A percentile compares a stretch with the other conserved stretches of the same genome.
Conservation (phyloP, 345 rosid genomes). For the Passiflora organensis region DNA sequence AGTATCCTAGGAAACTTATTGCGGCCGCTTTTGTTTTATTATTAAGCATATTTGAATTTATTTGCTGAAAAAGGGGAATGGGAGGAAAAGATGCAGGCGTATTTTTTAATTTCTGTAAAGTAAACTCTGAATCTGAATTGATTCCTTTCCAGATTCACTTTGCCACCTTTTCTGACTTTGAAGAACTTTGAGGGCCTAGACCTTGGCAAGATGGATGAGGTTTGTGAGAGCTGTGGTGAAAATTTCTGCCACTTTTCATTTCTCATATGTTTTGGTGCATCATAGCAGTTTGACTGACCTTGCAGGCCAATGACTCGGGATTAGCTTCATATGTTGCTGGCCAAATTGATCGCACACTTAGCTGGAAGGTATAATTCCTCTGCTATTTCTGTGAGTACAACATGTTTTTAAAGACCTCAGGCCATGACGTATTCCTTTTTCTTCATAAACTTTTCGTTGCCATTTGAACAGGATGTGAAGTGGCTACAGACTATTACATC, state of each 20-base stretch:
- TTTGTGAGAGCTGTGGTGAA: constrained; percentile 13
- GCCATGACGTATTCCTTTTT: not conserved
- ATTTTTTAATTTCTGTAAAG: not conserved
- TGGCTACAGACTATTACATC: constrained; percentile 93
- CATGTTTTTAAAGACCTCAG: not conserved
- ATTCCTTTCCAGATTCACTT: constrained; percentile 45
- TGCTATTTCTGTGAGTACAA: too few relatives aligned
- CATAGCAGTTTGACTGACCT: constrained; percentile 4
- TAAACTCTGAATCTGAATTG: constrained; percentile 5
- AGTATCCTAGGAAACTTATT: too few relatives aligned
- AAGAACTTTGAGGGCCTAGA: constrained; percentile 89
- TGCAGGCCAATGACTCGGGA: constrained; percentile 79
- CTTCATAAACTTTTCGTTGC: not conserved
- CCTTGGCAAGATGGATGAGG: constrained; percentile 75
- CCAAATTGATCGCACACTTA: constrained; percentile 74
- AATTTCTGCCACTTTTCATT: not conserved
- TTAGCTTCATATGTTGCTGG: constrained; percentile 85
- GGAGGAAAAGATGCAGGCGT: not conserved
- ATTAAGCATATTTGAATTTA: not conserved
- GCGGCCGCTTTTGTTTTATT: too few relatives aligned
- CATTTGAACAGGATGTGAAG: constrained; percentile 54
- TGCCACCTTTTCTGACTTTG: constrained; percentile 68
- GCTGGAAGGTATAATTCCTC: constrained; percentile 64
- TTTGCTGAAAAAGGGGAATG: not conserved
- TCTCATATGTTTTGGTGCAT: not conserved